Evolutionary conservation across 148 eudicot genomes (phyloP).

Genomic region (Salicornia ramosissima): DNA sequence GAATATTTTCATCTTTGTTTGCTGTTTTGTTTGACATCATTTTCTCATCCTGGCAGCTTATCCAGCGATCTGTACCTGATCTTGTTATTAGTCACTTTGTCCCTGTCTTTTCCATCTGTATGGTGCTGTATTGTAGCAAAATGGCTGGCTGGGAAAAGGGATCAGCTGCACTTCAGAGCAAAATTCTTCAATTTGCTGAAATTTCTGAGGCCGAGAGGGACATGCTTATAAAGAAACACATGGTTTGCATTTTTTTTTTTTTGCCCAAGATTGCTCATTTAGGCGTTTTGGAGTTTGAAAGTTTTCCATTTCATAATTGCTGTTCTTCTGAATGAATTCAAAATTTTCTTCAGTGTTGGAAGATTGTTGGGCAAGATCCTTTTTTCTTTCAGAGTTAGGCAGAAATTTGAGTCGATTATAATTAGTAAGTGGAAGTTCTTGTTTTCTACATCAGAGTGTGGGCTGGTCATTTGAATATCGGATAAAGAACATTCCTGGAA

Average conservation of each 20-base stretch:
- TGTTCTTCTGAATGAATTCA: neutral
- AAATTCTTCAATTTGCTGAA: constrained; percentile 58
- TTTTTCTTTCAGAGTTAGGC: too few species aligned
- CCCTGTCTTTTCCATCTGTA: constrained; percentile 80
- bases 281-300: neutral
- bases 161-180: constrained; percentile 56
- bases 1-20: neutral
- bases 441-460: neutral
- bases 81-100: constrained; percentile 68
- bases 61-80: constrained; percentile 44
- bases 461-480: neutral
- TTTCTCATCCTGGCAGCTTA: constrained; percentile 53
- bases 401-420: neutral
- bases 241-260: constrained; percentile 46
- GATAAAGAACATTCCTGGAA: neutral
- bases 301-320: neutral
- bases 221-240: constrained; percentile 75
- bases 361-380: neutral
- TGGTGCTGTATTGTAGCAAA: constrained; percentile 83
- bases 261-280: constrained; percentile 6
- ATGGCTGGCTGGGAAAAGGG: constrained; percentile 65
- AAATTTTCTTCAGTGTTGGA: neutral
- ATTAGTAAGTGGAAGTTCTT: neutral
- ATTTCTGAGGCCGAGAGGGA: constrained; percentile 84
- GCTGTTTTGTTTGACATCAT: constrained; percentile 12